Percentiles rank a stretch among this genome's conserved stretches.
These are phyloP conservation scores for Acanthamoeba triangularis DNA, from an alignment of 208 protist genomes.

Conservation along the genomic window DNA sequence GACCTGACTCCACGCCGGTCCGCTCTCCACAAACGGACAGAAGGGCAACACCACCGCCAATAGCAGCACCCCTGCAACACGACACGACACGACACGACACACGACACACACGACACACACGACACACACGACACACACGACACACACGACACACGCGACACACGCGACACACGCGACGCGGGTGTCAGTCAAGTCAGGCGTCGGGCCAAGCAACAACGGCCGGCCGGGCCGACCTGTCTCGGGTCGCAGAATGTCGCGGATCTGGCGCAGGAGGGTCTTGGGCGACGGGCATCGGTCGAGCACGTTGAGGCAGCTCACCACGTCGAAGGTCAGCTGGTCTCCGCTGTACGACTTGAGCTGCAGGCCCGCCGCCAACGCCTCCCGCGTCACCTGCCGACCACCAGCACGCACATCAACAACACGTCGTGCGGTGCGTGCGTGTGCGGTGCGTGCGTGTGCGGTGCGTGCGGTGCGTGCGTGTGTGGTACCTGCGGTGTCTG, in stretches of 20 bases:
- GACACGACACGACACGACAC: background rate
- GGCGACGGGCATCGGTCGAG: background rate
- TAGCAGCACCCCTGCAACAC: background rate
- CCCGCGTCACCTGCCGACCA: background rate
- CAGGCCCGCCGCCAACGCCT: conserved; percentile 1
- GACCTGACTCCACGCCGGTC: background rate
- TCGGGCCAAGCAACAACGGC: background rate
- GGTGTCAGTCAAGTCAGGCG: too few relatives aligned
- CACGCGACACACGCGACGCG: too few relatives aligned
- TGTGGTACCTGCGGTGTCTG: background rate
- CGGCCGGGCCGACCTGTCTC: background rate
- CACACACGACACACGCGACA: background rate
- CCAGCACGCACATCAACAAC: background rate
- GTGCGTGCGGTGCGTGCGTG: background rate
- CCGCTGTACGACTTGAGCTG: background rate
- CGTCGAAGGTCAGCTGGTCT: background rate
- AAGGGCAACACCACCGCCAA: conserved; percentile 32
- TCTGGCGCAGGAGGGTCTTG: conserved; percentile 37
- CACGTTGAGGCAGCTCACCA: conserved; percentile 46
- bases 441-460: background rate
- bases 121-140: background rate
- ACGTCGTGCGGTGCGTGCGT: background rate
- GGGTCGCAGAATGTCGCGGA: background rate
- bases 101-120: too few relatives aligned
- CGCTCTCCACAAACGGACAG: conserved; percentile 34